Evolutionary conservation across 2,329 filamentous ascomycete species (phyloP).

Genomic region (Coleophoma crateriformis): DNA sequence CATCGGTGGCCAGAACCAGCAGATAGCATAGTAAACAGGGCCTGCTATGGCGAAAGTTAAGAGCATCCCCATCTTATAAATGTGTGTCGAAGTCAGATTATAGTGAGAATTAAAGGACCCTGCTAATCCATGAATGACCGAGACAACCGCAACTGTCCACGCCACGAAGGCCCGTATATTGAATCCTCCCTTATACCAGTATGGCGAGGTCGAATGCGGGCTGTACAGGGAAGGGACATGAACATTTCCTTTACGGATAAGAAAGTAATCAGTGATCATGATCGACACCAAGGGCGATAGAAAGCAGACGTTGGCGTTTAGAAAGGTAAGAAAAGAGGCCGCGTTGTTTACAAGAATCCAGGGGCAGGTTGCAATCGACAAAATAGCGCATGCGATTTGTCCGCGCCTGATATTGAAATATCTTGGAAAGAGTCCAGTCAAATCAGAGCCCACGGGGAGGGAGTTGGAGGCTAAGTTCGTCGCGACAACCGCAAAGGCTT

Average conservation of each 20-base stretch:
- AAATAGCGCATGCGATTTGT: constrained; percentile 42
- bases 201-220: background rate
- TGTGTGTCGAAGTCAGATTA: background rate
- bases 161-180: constrained; percentile 1
- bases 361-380: constrained; percentile 48
- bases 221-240: constrained; percentile 2
- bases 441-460: constrained; percentile 43
- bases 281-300: constrained; percentile 35
- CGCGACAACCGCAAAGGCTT: constrained; percentile 44
- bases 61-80: constrained; percentile 2
- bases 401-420: constrained; percentile 48
- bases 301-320: constrained; percentile 56
- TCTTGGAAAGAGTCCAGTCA: constrained; percentile 42
- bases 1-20: background rate
- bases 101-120: constrained; percentile 1
- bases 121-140: constrained; percentile 1
- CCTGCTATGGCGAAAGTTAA: constrained; percentile 1
- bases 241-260: constrained; percentile 4
- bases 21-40: constrained; percentile 1
- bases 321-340: constrained; percentile 52
- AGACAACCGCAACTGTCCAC: background rate
- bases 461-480: constrained; percentile 48
- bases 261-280: constrained; percentile 3
- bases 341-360: constrained; percentile 58
- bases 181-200: constrained; percentile 2